Conservation (phyloP, 2,329 filamentous ascomycete genomes). For the Epichloe amarillans region DNA sequence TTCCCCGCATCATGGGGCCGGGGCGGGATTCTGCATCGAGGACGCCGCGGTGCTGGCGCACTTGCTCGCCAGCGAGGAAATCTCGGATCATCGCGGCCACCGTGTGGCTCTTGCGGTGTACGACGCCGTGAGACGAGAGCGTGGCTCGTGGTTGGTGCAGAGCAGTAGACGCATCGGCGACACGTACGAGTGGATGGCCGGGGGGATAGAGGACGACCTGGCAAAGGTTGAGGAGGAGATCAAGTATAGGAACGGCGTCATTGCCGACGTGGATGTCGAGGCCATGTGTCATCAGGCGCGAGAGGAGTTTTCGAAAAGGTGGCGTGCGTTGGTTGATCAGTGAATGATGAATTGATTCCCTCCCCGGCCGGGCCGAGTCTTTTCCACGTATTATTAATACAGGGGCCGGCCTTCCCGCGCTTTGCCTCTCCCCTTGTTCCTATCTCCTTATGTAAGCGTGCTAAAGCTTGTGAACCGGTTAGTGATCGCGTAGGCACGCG, state of each 20-base stretch:
- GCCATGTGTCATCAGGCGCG: background rate
- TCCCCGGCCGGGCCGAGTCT: no score
- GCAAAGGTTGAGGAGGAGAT: slow-evolving; percentile 6
- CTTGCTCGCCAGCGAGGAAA: background rate
- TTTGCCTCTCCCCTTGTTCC: no score
- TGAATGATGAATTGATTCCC: background rate
- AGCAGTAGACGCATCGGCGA: slow-evolving; percentile 6
- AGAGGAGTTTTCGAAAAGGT: background rate
- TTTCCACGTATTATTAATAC: no score
- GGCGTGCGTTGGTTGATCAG: background rate
- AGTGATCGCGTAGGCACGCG: no score
- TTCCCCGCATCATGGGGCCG: slow-evolving; percentile 4
- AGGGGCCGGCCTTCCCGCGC: no score
- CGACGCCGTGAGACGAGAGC: background rate
- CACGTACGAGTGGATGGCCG: slow-evolving; percentile 7
- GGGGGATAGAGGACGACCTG: slow-evolving; percentile 5
- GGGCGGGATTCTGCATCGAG: slow-evolving; percentile 4
- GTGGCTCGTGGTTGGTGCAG: slow-evolving; percentile 3
- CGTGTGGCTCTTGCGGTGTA: background rate
- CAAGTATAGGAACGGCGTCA: slow-evolving; percentile 1
- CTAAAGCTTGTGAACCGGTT: no score
- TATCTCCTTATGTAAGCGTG: no score
- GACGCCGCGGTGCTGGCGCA: slow-evolving; percentile 4
- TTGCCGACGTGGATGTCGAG: slow-evolving; percentile 3
- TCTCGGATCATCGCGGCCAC: background rate